A percentile compares a stretch with the other conserved stretches of the same genome.
phyloP scores from a whole-genome alignment of 2,329 filamentous ascomycete genomes.

The Colletotrichum tofieldiae region DNA sequence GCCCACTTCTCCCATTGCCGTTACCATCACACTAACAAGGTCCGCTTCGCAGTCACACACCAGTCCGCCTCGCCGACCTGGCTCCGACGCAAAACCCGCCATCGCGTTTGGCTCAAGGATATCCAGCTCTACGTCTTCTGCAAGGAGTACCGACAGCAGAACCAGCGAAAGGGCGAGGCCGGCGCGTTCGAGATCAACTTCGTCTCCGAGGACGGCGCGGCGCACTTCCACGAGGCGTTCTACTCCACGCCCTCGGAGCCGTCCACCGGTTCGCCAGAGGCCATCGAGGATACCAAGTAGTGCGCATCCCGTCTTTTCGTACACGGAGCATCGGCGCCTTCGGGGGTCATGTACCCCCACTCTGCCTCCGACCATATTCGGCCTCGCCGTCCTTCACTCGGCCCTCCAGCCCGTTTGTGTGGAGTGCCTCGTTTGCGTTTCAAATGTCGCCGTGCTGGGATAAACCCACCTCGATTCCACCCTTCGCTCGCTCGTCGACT shows the following conservation, averaged over 20 bases:
- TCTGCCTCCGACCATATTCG: neutral
- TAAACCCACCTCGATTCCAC: neutral
- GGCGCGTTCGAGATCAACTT: slow-evolving; percentile 69
- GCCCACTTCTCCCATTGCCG: neutral
- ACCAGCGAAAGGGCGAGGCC: slow-evolving; percentile 64
- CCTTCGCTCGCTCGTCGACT: neutral
- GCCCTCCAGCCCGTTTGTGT: neutral
- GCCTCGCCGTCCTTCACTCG: neutral
- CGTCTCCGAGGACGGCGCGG: slow-evolving; percentile 58
- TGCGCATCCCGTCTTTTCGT: neutral
- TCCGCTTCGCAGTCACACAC: slow-evolving; percentile 63
- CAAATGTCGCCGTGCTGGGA: neutral
- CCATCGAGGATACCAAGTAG: slow-evolving; percentile 24
- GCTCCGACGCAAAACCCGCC: slow-evolving; percentile 64
- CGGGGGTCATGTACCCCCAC: too few species aligned
- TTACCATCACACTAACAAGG: neutral
- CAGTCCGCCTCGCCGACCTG: slow-evolving; percentile 65
- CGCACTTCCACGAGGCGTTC: slow-evolving; percentile 61
- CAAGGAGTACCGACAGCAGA: slow-evolving; percentile 67
- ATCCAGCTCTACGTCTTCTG: slow-evolving; percentile 74
- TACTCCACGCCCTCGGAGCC: neutral
- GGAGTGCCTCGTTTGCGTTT: neutral
- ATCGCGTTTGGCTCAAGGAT: slow-evolving; percentile 67
- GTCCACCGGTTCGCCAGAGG: slow-evolving; percentile 3
- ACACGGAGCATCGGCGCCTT: too few species aligned